Base-by-base conservation (phyloP, 2,329 filamentous ascomycete species). In the Hymenoscyphus fraxineus region DNA sequence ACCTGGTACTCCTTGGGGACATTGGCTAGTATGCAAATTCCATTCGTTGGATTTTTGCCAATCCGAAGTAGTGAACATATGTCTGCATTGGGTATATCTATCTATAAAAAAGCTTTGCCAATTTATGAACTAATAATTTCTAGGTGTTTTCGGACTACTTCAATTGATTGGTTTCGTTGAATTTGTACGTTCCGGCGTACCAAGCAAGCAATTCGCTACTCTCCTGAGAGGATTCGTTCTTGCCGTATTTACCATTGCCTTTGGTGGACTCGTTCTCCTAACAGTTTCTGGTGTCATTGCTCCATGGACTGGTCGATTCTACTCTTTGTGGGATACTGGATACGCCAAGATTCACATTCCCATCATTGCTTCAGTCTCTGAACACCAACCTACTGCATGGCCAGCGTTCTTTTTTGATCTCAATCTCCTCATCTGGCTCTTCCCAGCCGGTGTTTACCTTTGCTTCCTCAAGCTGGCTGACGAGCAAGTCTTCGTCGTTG, bases 341-440 rank as follows among this genome's bases (percentile, higher is more conserved):
- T 99, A 99, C 76, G 95, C 95, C 74, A 99, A 99, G 84, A 96
- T 98, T 69, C 95, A 99, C 76, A 99, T 99, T 76, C 95, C 95
- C 67, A 99, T 99, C 76, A 99, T 99, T 77, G 95, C 95, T 3
- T 99, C 95, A n/a, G 95, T 99, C 58, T 99, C 95, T 1, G 95
- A 99, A 80, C 95, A 99, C 81, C 95, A 99, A 80, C 95, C 95
- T 62, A 99, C 95, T 44, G 95, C 95, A 55, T 99, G 95, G 95
- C 95, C 95, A 2, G 92, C 96, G 16, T 99, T 97, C 84, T 99
- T 99, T 83, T 99, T 99, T 78, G 95, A 99, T 74, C 84, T 99
- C 72, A 97, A 96, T 82, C 88, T 99, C 82, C 85, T 99, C 74
- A 97, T 99, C 80, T 99, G 95, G 95, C 87, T 99, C 61, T 98